Base-by-base conservation (phyloP, 257 asterid genomes). In the Haberlea rhodopensis region DNA sequence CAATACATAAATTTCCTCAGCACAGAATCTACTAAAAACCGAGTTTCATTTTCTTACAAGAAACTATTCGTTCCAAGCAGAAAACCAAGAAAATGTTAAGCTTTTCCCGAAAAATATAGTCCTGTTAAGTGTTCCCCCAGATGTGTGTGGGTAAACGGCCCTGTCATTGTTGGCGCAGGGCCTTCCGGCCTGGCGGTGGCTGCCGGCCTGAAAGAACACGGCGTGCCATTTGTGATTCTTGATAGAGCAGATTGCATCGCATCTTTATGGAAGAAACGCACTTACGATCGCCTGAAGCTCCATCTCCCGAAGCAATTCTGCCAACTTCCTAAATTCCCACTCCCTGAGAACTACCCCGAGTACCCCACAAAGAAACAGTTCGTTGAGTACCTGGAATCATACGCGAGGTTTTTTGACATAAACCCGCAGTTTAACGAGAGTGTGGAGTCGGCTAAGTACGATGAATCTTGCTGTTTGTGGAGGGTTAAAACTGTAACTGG, bases 121-220 rank as follows among this genome's bases (percentile, higher is more conserved):
- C n/a, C 29, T 26, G 24, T 15, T 57, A 25, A 15, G 43, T 13
- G 19, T 8, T 21, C 25, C 29, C 63, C 22, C 28, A 18, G 43
- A 45, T 60, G 56, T 28, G 63, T 51, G 6, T 60, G 67, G 22
- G 74, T 69, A 24, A 29, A 26, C 13, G 74, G 74, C 8, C 68
- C 74, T 4, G 67, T 61, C 29, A 52, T 69, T 0, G 68, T 79
- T 3, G 84, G 84, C 0, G 81, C 81, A 0, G 84, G 84, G 6
- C 84, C 84, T 6, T 79, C 84, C 4, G 84, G 84, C 18, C 71
- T 79, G 0, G 81, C 81, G 3, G 53, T 73, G 3, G 84, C 81
- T 0, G 84, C 84, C 2, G 76, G 84, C 19, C 71, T 79, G 1
- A 75, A 69, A 67, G 72, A 73, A 8, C 67, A 26, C 25, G 74